Conservation (phyloP, 805 yeast genomes). For the Middelhovenomyces tepae region DNA sequence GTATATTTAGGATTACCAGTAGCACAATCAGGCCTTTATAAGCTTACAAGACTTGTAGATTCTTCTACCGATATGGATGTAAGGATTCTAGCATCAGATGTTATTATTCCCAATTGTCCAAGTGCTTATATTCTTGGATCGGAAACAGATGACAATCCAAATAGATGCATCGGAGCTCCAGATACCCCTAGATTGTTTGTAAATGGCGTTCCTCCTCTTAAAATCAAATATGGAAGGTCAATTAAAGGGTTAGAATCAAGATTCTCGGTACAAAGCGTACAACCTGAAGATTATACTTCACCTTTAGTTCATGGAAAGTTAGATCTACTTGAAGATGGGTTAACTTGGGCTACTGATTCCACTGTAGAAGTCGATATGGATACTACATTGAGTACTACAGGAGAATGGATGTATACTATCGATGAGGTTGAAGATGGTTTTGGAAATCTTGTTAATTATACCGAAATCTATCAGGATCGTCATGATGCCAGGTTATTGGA, state of each 20-base stretch:
- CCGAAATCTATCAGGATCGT: conserved; percentile 13
- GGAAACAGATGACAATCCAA: conserved; percentile 22
- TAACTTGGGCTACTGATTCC: conserved; percentile 29
- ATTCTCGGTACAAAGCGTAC: conserved; percentile 36
- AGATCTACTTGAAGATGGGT: conserved; percentile 9
- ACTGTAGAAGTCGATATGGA: conserved; percentile 37
- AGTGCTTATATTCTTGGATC: conserved; percentile 45
- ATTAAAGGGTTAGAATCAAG: conserved; percentile 32
- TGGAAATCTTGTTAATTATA: conserved; percentile 43
- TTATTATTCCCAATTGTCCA: conserved; percentile 73
- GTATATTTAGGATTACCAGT: conserved; percentile 60
- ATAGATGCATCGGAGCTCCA: conserved; percentile 55
- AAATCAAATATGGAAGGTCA: conserved; percentile 38
- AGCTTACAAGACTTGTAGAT: conserved; percentile 59
- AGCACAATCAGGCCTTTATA: conserved; percentile 66
- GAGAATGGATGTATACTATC: conserved; percentile 48
- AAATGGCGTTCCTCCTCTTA: conserved; percentile 73
- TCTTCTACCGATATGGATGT: conserved; percentile 47
- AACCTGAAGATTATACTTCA: conserved; percentile 40
- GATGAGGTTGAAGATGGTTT: conserved; percentile 57
- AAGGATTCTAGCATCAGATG: conserved; percentile 50
- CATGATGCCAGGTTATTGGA: conserved; percentile 25
- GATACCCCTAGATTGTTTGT: conserved; percentile 48
- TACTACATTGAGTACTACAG: conserved; percentile 35
- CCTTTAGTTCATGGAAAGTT: conserved; percentile 18